A percentile compares a stretch with the other conserved stretches of the same genome.
These are phyloP conservation scores for Albizia julibrissin DNA, from an alignment of 306 rosid species.

Conservation along the genomic window DNA sequence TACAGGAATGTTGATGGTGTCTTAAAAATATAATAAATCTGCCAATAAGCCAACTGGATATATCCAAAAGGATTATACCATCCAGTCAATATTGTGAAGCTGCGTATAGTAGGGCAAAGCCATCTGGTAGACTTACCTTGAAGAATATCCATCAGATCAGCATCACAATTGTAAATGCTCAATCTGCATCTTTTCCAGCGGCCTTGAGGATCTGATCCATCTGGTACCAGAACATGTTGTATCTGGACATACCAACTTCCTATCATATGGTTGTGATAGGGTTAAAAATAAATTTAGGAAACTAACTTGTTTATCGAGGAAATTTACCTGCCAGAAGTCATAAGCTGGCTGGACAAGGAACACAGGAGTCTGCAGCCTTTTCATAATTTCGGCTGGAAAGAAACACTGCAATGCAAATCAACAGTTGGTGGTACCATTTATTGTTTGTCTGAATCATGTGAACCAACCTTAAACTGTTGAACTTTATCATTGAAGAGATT, in stretches of 20 bases:
- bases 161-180: conserved; percentile 59
- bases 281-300: conserved; percentile 18
- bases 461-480: conserved; percentile 23
- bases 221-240: conserved; percentile 83
- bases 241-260: conserved; percentile 57
- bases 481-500: conserved; percentile 12
- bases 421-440: conserved; percentile 5
- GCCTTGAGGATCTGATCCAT: conserved; percentile 61
- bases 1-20: neutral
- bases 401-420: conserved; percentile 68
- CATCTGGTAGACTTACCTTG: conserved; percentile 51
- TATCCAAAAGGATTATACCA: neutral
- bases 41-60: neutral
- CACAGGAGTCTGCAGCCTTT: conserved; percentile 61
- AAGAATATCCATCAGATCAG: conserved; percentile 57
- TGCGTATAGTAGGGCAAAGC: neutral
- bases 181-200: conserved; percentile 77
- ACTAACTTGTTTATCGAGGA: conserved; percentile 31
- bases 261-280: conserved; percentile 32
- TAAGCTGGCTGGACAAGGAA: conserved; percentile 93
- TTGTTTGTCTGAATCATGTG: conserved; percentile 22
- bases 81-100: neutral
- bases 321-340: conserved; percentile 91
- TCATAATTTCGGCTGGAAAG: conserved; percentile 76
- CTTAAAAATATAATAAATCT: neutral